Evolutionary conservation across 108 stramenopile species (phyloP).

Genomic region (Fragilaria crotonensis): DNA sequence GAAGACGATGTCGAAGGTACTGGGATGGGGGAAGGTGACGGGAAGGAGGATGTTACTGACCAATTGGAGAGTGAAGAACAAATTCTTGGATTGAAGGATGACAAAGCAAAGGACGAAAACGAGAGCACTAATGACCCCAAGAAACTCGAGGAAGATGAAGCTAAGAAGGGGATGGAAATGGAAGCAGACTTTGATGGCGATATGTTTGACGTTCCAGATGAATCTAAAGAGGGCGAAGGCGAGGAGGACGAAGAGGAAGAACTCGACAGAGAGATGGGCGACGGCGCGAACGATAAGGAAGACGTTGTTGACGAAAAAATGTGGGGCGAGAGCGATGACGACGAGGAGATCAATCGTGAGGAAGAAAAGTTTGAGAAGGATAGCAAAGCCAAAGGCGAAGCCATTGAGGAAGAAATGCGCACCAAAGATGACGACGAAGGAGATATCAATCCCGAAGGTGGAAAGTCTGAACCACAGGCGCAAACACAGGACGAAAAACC

Average conservation of each 20-base stretch:
- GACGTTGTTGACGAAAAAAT: conserved; percentile 95
- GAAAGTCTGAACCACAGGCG: no score
- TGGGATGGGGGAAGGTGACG: conserved; percentile 99
- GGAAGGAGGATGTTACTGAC: conserved; percentile 93
- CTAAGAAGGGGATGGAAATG: conserved; percentile 98
- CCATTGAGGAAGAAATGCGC: conserved; percentile 84
- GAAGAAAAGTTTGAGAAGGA: conserved; percentile 93
- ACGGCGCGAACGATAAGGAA: conserved; percentile 80
- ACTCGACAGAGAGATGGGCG: conserved; percentile 97
- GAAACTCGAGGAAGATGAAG: conserved; percentile 88
- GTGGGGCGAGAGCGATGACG: conserved; percentile 94
- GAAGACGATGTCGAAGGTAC: conserved; percentile 96
- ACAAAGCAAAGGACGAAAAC: conserved; percentile 43
- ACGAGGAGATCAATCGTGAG: conserved; percentile 76
- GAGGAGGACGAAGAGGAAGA: conserved; percentile 91
- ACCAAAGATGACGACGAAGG: conserved; percentile 87
- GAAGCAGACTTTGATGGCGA: conserved; percentile 96
- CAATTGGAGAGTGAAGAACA: conserved; percentile 98
- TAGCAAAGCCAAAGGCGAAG: conserved; percentile 73
- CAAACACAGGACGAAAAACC: not conserved
- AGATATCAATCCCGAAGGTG: conserved; percentile 29
- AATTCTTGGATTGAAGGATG: conserved; percentile 87
- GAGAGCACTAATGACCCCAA: conserved; percentile 46
- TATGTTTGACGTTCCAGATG: conserved; percentile 87
- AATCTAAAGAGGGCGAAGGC: conserved; percentile 56